Evolutionary conservation across 2,329 filamentous ascomycete genomes (phyloP).

Genomic region (Diplodia corticola): DNA sequence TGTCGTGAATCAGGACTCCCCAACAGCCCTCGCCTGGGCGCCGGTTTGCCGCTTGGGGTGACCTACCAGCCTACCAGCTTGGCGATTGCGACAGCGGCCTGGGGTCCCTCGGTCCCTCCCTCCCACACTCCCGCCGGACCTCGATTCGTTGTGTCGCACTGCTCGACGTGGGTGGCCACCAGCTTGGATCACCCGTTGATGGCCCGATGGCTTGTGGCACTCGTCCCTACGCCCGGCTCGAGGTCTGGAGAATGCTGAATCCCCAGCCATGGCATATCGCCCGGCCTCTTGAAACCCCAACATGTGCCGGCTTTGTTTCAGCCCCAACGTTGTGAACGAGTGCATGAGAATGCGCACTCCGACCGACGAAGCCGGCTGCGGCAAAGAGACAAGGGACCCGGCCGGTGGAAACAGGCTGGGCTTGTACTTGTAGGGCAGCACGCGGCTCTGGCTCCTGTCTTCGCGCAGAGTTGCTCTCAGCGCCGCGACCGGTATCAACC

Average conservation of each 20-base stretch:
- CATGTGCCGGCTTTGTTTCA: slow-evolving; percentile 12
- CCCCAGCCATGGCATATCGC: neutral
- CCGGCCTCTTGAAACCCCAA: slow-evolving; percentile 11
- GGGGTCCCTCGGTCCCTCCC: too few species aligned
- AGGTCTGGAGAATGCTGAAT: neutral
- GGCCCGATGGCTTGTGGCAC: neutral
- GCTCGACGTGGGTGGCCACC: neutral
- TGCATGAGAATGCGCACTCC: neutral
- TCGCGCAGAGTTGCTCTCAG: neutral
- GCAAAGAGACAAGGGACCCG: slow-evolving; percentile 5
- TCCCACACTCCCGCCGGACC: slow-evolving; percentile 14
- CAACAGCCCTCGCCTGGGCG: slow-evolving; percentile 13
- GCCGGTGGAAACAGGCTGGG: neutral
- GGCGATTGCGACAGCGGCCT: slow-evolving; percentile 15
- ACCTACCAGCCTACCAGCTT: slow-evolving; percentile 11
- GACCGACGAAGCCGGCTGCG: neutral
- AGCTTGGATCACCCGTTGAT: slow-evolving; percentile 17
- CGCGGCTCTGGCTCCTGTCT: slow-evolving; percentile 7
- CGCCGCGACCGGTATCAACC: neutral
- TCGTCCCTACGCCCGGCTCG: neutral
- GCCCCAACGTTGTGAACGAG: neutral
- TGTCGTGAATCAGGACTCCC: slow-evolving; percentile 14
- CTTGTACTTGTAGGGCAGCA: neutral
- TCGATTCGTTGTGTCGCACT: slow-evolving; percentile 3
- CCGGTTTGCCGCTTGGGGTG: slow-evolving; percentile 11